Evolutionary conservation across 176 grass and related monocot species (phyloP), one percentile per base, ranked within the genome.

Genomic region (Oropetium thomaeum): DNA sequence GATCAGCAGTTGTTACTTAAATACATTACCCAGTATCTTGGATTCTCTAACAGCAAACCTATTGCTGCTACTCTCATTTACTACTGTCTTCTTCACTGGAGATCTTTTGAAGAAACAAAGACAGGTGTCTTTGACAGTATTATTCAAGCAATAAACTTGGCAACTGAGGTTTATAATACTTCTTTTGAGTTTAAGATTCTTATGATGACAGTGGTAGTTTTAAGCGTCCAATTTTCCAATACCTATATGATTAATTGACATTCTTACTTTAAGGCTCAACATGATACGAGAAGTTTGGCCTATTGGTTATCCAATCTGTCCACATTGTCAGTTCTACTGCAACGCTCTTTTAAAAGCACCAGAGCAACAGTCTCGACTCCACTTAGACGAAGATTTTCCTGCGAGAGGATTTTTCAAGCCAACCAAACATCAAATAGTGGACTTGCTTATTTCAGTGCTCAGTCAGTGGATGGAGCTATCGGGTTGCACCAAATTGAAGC

Each of bases 281-380:
- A 77, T 77, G 79, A 89, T 82, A 86, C 71, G 3, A 81, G 83
- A 70, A 70, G 61, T 57, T 67, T 92, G 79, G 86, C 86, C 80
- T 92, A 92, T 83, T 89, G 90, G 90, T 58, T 92, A 55, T 92
- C 90, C 69, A 92, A 89, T 40, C 45, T 89, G 68, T 92, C 86
- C 10, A 89, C 83, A 11, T 71, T 92, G 57, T 76, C 83, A 76
- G 85, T 82, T 86, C 65, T 92, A 51, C 86, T 92, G 27, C 83
- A 92, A 63, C 80, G 65, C 25, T 76, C 82, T 72, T 85, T 77
- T 71, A 89, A 81, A 87, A 81, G 60, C 49, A 72, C 78, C 86
- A 86, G 85, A 66, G 63, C 85, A 39, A 73, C 82, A 71, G 61
- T 73, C 45, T 80, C 85, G 52, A 32, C 76, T 74, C 66, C 85